Evolutionary conservation across 2,329 filamentous ascomycete genomes (phyloP).

Genomic region (Myriosclerotinia curreyana): DNA sequence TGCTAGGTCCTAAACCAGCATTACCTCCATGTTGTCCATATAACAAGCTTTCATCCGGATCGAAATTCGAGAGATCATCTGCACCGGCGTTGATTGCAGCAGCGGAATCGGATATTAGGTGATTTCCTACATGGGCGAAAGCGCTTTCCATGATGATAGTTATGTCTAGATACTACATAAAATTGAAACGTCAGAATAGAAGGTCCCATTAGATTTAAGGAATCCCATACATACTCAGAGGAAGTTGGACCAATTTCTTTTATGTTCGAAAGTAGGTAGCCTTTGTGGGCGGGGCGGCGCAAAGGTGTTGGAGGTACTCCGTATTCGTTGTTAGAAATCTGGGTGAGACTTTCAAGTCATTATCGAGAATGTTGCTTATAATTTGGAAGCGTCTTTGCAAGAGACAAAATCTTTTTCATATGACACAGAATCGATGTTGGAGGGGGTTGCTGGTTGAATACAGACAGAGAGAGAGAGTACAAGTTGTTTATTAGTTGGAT

Average conservation of each 20-base stretch:
- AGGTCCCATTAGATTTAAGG: neutral
- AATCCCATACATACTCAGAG: neutral
- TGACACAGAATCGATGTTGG: neutral
- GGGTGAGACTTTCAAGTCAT: constrained; percentile 37
- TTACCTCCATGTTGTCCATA: constrained; percentile 65
- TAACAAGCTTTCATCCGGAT: constrained; percentile 77
- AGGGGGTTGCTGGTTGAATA: neutral
- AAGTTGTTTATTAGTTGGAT: no score
- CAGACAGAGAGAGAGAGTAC: no score
- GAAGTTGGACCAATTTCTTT: constrained; percentile 17
- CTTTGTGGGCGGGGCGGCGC: constrained; percentile 34
- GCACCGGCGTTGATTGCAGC: constrained; percentile 79
- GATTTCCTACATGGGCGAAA: constrained; percentile 84
- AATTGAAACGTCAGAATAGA: constrained; percentile 19
- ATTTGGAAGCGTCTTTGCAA: constrained; percentile 25
- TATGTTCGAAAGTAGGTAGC: constrained; percentile 33
- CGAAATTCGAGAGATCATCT: constrained; percentile 70
- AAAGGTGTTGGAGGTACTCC: constrained; percentile 24
- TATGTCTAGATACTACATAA: constrained; percentile 25
- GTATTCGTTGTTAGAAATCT: constrained; percentile 28
- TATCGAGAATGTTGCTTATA: constrained; percentile 26
- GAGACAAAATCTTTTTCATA: constrained; percentile 4
- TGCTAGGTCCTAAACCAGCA: constrained; percentile 47
- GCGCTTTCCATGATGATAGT: constrained; percentile 69
- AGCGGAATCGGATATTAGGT: constrained; percentile 78